Evolutionary conservation across 129 eudicot genomes (phyloP).

Genomic region (Helichrysum umbraculigerum): DNA sequence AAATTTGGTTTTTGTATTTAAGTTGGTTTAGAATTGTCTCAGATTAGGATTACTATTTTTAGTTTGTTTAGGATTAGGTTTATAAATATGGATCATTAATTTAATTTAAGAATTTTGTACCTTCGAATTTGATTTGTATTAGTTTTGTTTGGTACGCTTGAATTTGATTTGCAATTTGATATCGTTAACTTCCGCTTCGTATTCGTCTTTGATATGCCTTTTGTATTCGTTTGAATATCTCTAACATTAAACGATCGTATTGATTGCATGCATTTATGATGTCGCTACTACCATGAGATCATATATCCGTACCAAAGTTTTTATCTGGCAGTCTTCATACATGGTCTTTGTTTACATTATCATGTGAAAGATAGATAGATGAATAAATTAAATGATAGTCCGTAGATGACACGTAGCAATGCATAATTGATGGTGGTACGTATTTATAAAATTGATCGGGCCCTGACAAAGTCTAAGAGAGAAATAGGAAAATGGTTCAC

Average conservation of each 20-base stretch:
- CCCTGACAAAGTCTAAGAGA: slow-evolving; percentile 40
- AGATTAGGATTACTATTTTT: too few species aligned
- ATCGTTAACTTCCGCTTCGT: too few species aligned
- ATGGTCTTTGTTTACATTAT: neutral
- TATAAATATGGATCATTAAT: too few species aligned
- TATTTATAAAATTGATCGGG: slow-evolving; percentile 22
- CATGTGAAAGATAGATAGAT: neutral
- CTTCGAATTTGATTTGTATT: too few species aligned
- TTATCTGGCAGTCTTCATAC: neutral
- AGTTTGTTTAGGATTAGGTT: too few species aligned
- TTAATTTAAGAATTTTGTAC: too few species aligned
- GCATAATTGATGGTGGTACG: slow-evolving; percentile 27
- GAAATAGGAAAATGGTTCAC: slow-evolving; percentile 33
- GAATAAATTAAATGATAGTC: neutral
- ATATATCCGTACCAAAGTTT: neutral
- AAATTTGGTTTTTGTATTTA: too few species aligned
- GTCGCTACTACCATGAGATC: neutral
- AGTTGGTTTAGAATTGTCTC: too few species aligned
- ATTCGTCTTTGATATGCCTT: too few species aligned
- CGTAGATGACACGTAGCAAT: slow-evolving; percentile 20
- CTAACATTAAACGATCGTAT: neutral
- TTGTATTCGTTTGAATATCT: too few species aligned
- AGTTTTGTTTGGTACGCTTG: too few species aligned
- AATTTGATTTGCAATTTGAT: too few species aligned
- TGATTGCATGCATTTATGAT: neutral